Conservation (phyloP, 2,329 filamentous ascomycete genomes). For the Colletotrichum liaoningense region DNA sequence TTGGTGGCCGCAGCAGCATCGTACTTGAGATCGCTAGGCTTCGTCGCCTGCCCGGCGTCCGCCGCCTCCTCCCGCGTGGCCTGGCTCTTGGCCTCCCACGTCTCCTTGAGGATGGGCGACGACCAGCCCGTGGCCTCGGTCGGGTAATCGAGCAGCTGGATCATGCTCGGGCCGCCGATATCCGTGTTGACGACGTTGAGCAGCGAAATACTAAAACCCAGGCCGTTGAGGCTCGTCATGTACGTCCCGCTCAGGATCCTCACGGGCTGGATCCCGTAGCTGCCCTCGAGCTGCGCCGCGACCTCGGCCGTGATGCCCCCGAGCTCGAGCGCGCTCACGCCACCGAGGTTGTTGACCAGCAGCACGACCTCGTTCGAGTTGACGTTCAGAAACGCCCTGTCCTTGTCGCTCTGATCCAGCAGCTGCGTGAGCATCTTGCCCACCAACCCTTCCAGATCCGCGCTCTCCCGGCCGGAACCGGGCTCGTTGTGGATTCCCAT, state of each 20-base stretch:
- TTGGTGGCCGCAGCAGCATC: slow-evolving; percentile 62
- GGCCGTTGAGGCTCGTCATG: slow-evolving; percentile 83
- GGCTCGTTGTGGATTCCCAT: slow-evolving; percentile 85
- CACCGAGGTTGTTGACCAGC: slow-evolving; percentile 81
- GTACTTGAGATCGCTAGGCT: slow-evolving; percentile 62
- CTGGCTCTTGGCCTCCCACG: slow-evolving; percentile 70
- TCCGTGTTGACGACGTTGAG: slow-evolving; percentile 72
- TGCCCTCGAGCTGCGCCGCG: slow-evolving; percentile 67
- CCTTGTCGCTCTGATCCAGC: slow-evolving; percentile 72
- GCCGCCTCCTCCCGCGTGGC: slow-evolving; percentile 56
- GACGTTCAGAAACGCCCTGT: slow-evolving; percentile 77
- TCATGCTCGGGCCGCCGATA: slow-evolving; percentile 69
- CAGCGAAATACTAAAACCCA: slow-evolving; percentile 80
- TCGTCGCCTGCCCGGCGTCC: slow-evolving; percentile 45
- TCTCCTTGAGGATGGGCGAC: slow-evolving; percentile 69
- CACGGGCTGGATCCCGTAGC: slow-evolving; percentile 70
- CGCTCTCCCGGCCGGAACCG: slow-evolving; percentile 63
- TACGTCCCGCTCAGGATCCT: slow-evolving; percentile 77
- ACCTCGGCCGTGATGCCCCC: slow-evolving; percentile 80
- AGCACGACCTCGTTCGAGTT: slow-evolving; percentile 74
- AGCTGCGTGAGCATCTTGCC: slow-evolving; percentile 77
- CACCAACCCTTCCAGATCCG: slow-evolving; percentile 66
- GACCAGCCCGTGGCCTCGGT: slow-evolving; percentile 79
- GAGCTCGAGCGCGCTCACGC: slow-evolving; percentile 78
- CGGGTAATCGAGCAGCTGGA: slow-evolving; percentile 77